Percentiles rank a stretch among this genome's conserved stretches.
Evolutionary conservation across 2,329 filamentous ascomycete species (phyloP).

Genomic region (Sclerotiophoma versabilis): DNA sequence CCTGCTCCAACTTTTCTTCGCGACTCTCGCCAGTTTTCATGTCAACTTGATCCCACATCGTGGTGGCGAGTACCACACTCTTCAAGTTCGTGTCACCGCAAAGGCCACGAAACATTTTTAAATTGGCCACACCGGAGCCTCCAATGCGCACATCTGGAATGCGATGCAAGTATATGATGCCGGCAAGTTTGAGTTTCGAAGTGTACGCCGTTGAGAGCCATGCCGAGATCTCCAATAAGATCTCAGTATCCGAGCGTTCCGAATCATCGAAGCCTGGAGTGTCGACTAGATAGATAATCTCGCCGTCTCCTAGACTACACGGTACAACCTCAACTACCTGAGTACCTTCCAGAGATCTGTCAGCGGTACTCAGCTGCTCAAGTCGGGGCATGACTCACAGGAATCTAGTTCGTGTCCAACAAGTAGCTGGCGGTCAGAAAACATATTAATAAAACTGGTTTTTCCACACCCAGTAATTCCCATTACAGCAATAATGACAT

Average conservation of each 20-base stretch:
- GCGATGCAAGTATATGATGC: slow-evolving; percentile 58
- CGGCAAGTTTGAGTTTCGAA: slow-evolving; percentile 26
- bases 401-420: slow-evolving; percentile 18
- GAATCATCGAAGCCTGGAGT: slow-evolving; percentile 56
- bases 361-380: not conserved
- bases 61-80: slow-evolving; percentile 54
- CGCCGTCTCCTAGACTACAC: slow-evolving; percentile 2
- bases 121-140: slow-evolving; percentile 50
- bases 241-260: slow-evolving; percentile 55
- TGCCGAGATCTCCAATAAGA: slow-evolving; percentile 53
- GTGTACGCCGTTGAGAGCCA: slow-evolving; percentile 48
- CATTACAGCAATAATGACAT: slow-evolving; percentile 47
- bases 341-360: slow-evolving; percentile 2
- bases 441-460: slow-evolving; percentile 45
- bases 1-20: not conserved
- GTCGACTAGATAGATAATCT: slow-evolving; percentile 36
- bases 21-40: not conserved
- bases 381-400: not conserved
- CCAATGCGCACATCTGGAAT: slow-evolving; percentile 54
- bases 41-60: slow-evolving; percentile 47
- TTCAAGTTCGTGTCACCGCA: slow-evolving; percentile 52
- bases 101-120: slow-evolving; percentile 56
- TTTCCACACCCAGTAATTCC: slow-evolving; percentile 54
- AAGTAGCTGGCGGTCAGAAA: slow-evolving; percentile 15
- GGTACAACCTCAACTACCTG: slow-evolving; percentile 5